Evolutionary conservation across 257 asterid genomes (phyloP).

Genomic region (Marsdenia floribunda): DNA sequence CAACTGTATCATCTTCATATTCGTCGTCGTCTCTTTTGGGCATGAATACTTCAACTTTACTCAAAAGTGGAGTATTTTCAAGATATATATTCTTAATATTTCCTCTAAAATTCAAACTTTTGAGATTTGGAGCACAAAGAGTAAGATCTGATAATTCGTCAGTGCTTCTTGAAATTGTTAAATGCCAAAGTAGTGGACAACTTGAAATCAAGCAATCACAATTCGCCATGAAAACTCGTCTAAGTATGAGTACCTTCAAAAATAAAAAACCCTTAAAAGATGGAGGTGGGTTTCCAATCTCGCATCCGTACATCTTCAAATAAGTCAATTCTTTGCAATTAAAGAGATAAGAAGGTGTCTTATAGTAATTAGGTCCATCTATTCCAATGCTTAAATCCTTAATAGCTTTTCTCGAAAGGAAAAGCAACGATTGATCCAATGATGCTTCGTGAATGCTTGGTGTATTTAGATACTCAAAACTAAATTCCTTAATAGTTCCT

Average conservation of each 20-base stretch:
- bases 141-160: conserved; percentile 63
- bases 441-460: conserved; percentile 14
- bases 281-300: conserved; percentile 47
- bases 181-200: conserved; percentile 73
- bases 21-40: conserved; percentile 50
- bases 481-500: conserved; percentile 78
- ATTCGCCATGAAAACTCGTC: conserved; percentile 52
- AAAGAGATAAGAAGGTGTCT: conserved; percentile 64
- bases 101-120: conserved; percentile 69
- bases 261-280: conserved; percentile 65
- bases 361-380: background rate
- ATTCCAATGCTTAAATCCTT: conserved; percentile 58
- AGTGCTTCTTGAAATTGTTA: conserved; percentile 31
- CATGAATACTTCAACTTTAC: conserved; percentile 54
- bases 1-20: conserved; percentile 37
- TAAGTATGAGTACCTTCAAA: conserved; percentile 62
- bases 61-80: conserved; percentile 60
- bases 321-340: conserved; percentile 50
- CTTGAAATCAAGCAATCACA: conserved; percentile 68
- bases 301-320: conserved; percentile 71
- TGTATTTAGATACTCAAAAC: conserved; percentile 41
- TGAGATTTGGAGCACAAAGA: conserved; percentile 76
- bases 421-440: conserved; percentile 83
- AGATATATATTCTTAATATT: conserved; percentile 74
- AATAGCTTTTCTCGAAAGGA: conserved; percentile 61